These are phyloP conservation scores for Oryza punctata DNA, from an alignment of 176 grass and related monocot genomes.

Conservation along the genomic window DNA sequence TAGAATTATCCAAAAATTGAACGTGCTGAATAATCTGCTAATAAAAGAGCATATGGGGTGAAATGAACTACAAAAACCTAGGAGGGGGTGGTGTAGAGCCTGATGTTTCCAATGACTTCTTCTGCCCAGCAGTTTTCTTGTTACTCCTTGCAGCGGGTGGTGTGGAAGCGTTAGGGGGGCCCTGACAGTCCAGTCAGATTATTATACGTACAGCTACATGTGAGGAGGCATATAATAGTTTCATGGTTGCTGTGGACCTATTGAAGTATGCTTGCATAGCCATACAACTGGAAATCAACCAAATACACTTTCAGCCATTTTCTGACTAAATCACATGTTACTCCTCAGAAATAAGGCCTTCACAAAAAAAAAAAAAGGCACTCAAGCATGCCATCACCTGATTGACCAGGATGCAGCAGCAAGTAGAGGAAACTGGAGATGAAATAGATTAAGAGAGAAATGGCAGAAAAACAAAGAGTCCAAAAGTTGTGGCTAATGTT, in stretches of 20 bases:
- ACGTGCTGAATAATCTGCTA: constrained; percentile 29
- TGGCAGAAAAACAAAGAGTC: background rate
- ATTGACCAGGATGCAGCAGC: background rate
- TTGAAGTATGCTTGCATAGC: background rate
- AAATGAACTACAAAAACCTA: constrained; percentile 53
- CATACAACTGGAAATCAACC: background rate
- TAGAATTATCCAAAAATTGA: constrained; percentile 26
- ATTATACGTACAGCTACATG: constrained; percentile 6
- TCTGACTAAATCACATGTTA: background rate
- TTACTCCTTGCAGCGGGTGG: constrained; percentile 45
- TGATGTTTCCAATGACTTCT: constrained; percentile 72
- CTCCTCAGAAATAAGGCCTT: constrained; percentile 5
- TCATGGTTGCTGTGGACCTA: background rate
- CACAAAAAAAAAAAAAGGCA: background rate
- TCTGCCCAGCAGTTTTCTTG: constrained; percentile 88
- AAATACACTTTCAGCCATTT: constrained; percentile 17
- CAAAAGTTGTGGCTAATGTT: background rate
- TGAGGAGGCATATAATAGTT: constrained; percentile 8
- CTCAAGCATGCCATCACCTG: background rate
- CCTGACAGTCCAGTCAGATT: constrained; percentile 48
- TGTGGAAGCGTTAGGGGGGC: constrained; percentile 43
- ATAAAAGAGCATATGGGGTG: constrained; percentile 15
- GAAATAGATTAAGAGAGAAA: background rate
- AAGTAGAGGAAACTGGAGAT: background rate
- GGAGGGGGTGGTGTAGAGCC: constrained; percentile 60